Evolutionary conservation across 495 filamentous ascomycete genomes (phyloP), one percentile per base, ranked within the genome.

Genomic region (Beverwykella pulmonaria): DNA sequence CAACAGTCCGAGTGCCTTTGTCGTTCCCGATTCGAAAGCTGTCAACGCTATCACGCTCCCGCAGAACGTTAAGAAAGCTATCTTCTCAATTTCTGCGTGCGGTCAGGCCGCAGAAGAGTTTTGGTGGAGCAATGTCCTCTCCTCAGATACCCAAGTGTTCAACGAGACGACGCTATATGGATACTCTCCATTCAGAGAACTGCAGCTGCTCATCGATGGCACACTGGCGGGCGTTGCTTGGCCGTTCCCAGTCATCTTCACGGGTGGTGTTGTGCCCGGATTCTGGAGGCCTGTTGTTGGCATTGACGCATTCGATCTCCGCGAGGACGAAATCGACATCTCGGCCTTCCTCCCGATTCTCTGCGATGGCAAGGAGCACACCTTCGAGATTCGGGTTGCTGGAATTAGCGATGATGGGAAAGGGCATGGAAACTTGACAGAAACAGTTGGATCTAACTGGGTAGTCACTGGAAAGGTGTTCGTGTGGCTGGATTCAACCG

Each of bases 231-330:
- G 92, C 0, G 89, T 94, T 3, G 82, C 85, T 7, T 95, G 89
- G 90, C 92, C 92, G 3, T 94, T 93, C 63, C 90, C 91, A 0
- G 80, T 92, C 29, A 91, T 96, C 36, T 97, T 96, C 68, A 95
- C 92, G 5, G 92, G 92, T 5, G 92, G 92, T 2, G 84, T 97
- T 0, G 88, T 87, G 1, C 92, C 92, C 0, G 86, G 86, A 0
- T 82, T 95, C 30, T 95, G 92, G 87, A 81, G 90, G 0, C 92
- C 92, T 0, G 87, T 96, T 65, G 91, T 91, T 14, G 91, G 92
- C 1, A 90, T 92, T 50, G 88, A 93, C 57, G 85, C 91, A 1
- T 96, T 92, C 73, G 92, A 96, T 72, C 79, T 96, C 14, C 82
- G 86, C 9, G 86, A 92, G 58, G 87, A 91, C 61, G 90, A 94